Base-by-base conservation (phyloP, 2,329 filamentous ascomycete genomes). In the Reticulascus tulasneorum region DNA sequence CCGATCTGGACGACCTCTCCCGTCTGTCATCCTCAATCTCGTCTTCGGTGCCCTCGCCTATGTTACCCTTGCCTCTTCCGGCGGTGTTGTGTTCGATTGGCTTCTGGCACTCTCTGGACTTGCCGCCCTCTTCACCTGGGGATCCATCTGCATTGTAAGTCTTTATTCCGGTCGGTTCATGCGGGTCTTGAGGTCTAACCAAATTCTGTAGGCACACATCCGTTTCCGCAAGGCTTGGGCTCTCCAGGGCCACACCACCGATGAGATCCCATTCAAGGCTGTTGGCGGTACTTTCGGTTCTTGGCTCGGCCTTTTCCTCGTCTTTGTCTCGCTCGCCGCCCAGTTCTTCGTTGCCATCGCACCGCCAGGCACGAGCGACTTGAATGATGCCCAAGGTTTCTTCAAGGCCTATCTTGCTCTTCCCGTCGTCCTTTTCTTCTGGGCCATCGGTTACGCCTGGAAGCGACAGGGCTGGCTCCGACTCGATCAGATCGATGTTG, bases 181-280 rank as follows among this genome's bases (percentile, higher is more conserved):
- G n/a, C n/a, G n/a, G n/a, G n/a, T n/a, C n/a, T n/a, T n/a, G n/a
- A n/a, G n/a, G n/a, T n/a, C n/a, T n/a, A n/a, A n/a, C n/a, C n/a
- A n/a, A n/a, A n/a, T n/a, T n/a, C n/a, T n/a, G n/a, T n/a, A n/a
- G 4, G 71, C 75, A 1, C 79, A 84, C 50, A 80, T 84, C 47
- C 78, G 79, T n/a, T 84, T 82, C 71, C 77, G 80, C 23, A 45
- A 51, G 5, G 80, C 77, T 0, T 84, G 79, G 79, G 56, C 54
- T 16, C 52, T 59, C 12, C 69, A 81, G 37, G 78, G 78, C 17
- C 77, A 74, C 48, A 69, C 64, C 3, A 54, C 82, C 5, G 76
- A 82, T n/a, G 77, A 82, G 51, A 71, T 86, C 5, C 76, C 81
- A 2, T 86, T 81, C 64, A 59, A 60, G 24, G 76, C 79, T 13